Base-by-base conservation (phyloP, 805 yeast species). In the Ogataea trehalophila region DNA sequence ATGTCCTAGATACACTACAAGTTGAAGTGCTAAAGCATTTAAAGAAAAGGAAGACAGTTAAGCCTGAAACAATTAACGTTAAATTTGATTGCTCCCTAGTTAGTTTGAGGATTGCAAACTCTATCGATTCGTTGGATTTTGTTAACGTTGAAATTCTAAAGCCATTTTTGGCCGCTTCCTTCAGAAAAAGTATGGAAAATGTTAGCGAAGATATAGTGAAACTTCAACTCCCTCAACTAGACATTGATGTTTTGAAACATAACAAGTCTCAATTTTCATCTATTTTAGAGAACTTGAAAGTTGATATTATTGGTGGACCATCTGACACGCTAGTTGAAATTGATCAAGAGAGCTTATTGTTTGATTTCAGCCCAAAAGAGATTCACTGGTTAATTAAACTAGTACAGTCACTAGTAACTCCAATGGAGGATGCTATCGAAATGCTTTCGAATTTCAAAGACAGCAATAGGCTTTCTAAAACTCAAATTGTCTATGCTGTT, bases 1-100 rank as follows among this genome's bases (percentile, higher is more conserved):
- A 73, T 13, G 69, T 80, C 5, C 67, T 90, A 55, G 97, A 91
- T 61, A 61, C 62, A 16, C 65, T 89, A 15, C 95, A 91, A 49
- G 62, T 78, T 16, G 77, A 79, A 9, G 76, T 85, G 2, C 71
- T 87, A 13, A 62, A 65, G 33, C 65, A 68, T 8, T 62, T 87
- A 23, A 46, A 37, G 13, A 18, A 22, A 17, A 50, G 48, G n/a
- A 33, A 47, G 8, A 29, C 31, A 2, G 29, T 42, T 3, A 52
- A 63, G 0, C 65, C 73, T 1, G 54, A 62, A n/a, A 69, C 73
- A 6, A 57, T 60, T 23, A 80, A 75, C 48, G 14, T 77, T 11
- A 67, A 84, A 33, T 47, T 83, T 7, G 73, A 76, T 1, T 55
- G 78, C 4, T 85, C 85, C 0, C 58, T 58, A 6, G 49, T 79